These are phyloP conservation scores for Penicillium sp. DNA, from an alignment of 2,329 filamentous ascomycete genomes.

Conservation along the genomic window DNA sequence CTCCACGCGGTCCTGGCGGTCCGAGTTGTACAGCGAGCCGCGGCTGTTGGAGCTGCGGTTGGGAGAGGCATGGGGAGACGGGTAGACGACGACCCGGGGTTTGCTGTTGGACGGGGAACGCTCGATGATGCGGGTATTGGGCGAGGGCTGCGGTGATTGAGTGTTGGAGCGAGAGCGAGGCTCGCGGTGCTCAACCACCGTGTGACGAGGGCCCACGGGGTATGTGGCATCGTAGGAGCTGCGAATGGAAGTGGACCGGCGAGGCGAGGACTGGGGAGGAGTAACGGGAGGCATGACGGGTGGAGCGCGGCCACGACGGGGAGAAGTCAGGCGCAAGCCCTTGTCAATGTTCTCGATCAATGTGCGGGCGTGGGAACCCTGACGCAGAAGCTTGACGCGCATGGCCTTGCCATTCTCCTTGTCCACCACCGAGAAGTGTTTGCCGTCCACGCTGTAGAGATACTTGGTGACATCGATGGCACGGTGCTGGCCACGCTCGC, in stretches of 20 bases:
- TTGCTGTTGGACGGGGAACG: slow-evolving; percentile 23
- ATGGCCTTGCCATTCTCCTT: slow-evolving; percentile 40
- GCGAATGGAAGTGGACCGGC: slow-evolving; percentile 8
- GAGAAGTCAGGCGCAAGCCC: slow-evolving; percentile 36
- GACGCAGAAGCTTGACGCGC: slow-evolving; percentile 46
- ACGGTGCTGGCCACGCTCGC: slow-evolving; percentile 37
- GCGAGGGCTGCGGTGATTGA: slow-evolving; percentile 11
- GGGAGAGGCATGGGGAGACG: slow-evolving; percentile 35
- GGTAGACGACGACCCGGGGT: slow-evolving; percentile 40
- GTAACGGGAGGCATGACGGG: slow-evolving; percentile 11
- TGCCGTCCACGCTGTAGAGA: slow-evolving; percentile 39
- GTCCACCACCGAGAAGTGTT: slow-evolving; percentile 47
- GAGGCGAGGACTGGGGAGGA: slow-evolving; percentile 1
- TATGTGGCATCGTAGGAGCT: slow-evolving; percentile 40
- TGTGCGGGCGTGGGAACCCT: slow-evolving; percentile 36
- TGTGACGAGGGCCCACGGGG: slow-evolving; percentile 31
- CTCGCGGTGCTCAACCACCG: slow-evolving; percentile 15
- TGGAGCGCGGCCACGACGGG: slow-evolving; percentile 19
- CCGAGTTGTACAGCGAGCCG: slow-evolving; percentile 40
- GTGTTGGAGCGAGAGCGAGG: slow-evolving; percentile 23
- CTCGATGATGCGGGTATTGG: slow-evolving; percentile 21
- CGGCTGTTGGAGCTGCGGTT: slow-evolving; percentile 39
- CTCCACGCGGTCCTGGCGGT: slow-evolving; percentile 38
- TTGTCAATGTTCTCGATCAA: slow-evolving; percentile 48
- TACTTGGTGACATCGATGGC: slow-evolving; percentile 40